Evolutionary conservation across 2,329 filamentous ascomycete species (phyloP).

Genomic region (Tolypocladium sp.): DNA sequence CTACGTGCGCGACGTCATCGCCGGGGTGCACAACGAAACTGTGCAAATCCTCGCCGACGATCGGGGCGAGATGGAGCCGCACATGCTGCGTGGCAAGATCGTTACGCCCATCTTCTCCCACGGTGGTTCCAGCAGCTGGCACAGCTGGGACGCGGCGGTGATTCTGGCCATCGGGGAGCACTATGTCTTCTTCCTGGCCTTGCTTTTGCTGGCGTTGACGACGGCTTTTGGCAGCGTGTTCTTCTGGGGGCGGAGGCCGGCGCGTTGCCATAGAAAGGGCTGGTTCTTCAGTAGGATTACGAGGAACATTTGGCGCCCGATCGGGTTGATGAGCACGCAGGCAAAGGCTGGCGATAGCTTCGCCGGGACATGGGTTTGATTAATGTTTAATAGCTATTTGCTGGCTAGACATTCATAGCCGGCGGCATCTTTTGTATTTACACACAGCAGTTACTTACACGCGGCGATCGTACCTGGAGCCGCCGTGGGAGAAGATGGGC

Average conservation of each 20-base stretch:
- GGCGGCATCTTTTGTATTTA: too few relatives aligned
- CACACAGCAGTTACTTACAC: too few relatives aligned
- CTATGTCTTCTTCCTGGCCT: not conserved
- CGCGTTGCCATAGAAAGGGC: not conserved
- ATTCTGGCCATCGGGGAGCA: not conserved
- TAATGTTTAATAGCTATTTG: not conserved
- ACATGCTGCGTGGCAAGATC: conserved; percentile 14
- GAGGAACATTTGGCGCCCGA: not conserved
- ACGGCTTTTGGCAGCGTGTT: too few relatives aligned
- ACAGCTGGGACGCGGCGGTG: conserved; percentile 4
- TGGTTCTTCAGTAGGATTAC: not conserved
- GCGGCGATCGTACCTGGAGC: too few relatives aligned
- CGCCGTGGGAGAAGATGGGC: too few relatives aligned
- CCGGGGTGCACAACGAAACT: not conserved
- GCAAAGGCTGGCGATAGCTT: not conserved
- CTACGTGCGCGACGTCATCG: conserved; percentile 8
- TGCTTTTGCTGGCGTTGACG: not conserved
- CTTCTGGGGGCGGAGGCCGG: not conserved
- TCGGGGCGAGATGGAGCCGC: not conserved
- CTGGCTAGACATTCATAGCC: not conserved
- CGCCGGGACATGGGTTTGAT: not conserved
- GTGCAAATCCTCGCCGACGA: not conserved
- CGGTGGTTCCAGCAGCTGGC: conserved; percentile 15
- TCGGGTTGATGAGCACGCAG: not conserved
- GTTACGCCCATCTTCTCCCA: conserved; percentile 13